Evolutionary conservation across 2,329 filamentous ascomycete genomes (phyloP), one percentile per base, ranked within the genome.

Genomic region (Corynespora cassiicola): DNA sequence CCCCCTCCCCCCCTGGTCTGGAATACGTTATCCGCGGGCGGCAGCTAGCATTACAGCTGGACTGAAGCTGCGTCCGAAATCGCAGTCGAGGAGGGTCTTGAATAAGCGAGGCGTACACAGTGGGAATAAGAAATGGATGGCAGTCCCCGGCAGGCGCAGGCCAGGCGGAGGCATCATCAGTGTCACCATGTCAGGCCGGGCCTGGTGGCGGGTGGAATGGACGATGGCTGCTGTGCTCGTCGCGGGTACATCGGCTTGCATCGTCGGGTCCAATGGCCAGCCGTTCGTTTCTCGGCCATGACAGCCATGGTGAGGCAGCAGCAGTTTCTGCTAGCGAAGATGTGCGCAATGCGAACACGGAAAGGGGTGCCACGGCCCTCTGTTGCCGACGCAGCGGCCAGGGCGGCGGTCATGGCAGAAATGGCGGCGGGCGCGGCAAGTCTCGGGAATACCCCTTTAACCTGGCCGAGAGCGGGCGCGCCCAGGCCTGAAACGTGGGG

Each of bases 401-500:
- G 29, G 9, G 22, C 29, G 29, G 29, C 29, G 14, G 32, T 12
- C 15, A 14, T 18, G 25, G 23, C 30, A 31, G 14, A 24, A 17
- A 30, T 16, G 11, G n/a, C 22, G 17, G 24, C 26, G 32, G 14
- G 20, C 29, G 20, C 26, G 27, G 38, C 34, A 36, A 39, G 18
- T 29, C 33, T 26, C 39, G 35, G 38, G 31, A 39, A 36, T 17
- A 17, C 36, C 40, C 43, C 44, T 46, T 45, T 42, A 20, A 30
- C 25, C 3, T 28, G 29, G 36, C 31, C 24, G 33, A n/a, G n/a
- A n/a, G n/a, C n/a, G n/a, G n/a, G n/a, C n/a, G n/a, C n/a, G n/a
- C n/a, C 28, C 27, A 25, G 39, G 44, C 41, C 42, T 52, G 46
- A 52, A 52, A 50, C 46, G 49, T 52, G 49, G 49, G 49, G 49